Base-by-base conservation (phyloP, 768 basidiomycete species). In the Tylopilus rubrobrunneus region DNA sequence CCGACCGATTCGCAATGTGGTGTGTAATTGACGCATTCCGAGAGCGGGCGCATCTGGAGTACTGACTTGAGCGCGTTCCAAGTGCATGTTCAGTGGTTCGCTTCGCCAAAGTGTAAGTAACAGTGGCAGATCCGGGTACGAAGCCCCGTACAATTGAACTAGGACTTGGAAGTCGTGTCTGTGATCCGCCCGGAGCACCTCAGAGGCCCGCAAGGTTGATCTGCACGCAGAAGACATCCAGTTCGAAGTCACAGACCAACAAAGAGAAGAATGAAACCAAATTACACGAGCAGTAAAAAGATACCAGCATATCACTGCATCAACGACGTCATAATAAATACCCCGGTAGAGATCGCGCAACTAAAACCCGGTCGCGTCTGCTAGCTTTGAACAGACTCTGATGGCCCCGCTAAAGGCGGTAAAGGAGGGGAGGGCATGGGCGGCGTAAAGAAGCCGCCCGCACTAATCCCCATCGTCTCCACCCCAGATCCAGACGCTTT, bases 401-500 rank as follows among this genome's bases (percentile, higher is more conserved):
- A 27, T 17, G 48, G 17, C 10, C 29, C 42, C 27, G 58, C 12
- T 19, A 21, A 47, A 31, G 68, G 66, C 5, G 68, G 64, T 7
- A 67, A 62, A 11, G 71, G 67, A 39, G 70, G 63, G 2, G 64
- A 57, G 5, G 65, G 57, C 41, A 62, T 51, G 10, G 86, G 84
- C 5, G 87, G 75, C 12, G 77, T 73, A 67, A 92, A 92, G 66
- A 92, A 92, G 0, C 90, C 91, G 21, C 77, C 77, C 33, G 88
- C 90, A 31, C 86, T 89, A 44, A 92, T 76, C 17, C 89, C 78
- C 43, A 86, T 66, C 27, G 89, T 85, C 71, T 88, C 86, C 52
- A 92, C 90, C 29, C 81, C 86, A 21, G 87, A 82, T 15, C 86
- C 90, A 49, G 78, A 76, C 42, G 79, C 70, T 73, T 89, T 90